Base-by-base conservation (phyloP, 2,329 filamentous ascomycete genomes). In the Triangularia setosa region DNA sequence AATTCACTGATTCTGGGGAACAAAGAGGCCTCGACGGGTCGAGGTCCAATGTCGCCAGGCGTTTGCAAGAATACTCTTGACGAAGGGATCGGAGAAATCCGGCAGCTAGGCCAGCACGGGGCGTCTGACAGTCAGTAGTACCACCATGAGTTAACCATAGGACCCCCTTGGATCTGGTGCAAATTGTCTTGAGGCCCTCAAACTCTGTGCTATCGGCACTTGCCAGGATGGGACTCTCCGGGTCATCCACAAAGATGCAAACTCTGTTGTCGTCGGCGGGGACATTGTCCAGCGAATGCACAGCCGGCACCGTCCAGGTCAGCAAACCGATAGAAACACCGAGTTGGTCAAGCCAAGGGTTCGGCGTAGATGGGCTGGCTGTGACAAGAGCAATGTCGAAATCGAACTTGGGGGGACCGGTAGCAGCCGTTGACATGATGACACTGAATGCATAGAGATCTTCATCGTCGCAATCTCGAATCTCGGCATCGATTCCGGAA, bases 81-180 rank as follows among this genome's bases (percentile, higher is more conserved):
- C 70, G 48, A 8, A 71, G 40, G 7, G 69, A 65, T 3, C 70
- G 62, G 4, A 72, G 66, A 27, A 72, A 71, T 0, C 70, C 70
- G 0, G 65, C 44, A 3, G 62, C 63, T 1, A 69, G 64, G 4
- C 61, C 55, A 0, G 67, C 61, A 5, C 62, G 25, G 1, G 68
- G 66, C n/a, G 65, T 55, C 0, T 57, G 33, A 44, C 56, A 66
- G 3, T 64, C 62, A 9, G 33, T 60, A 2, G 55, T 61, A 4
- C 66, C 69, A 1, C 70, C 70, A 6, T 67, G 58, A 3, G 70
- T 70, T 8, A 72, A 14, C 70, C 70, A 72, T 1, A 72, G 64
- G 2, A 72, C 18, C 0, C 68, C 69, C 44, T 67, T 68, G 14
- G 65, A 64, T 14, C 30, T 59, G 0, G 69, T 71, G 62, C 63